Evolutionary conservation across 73 alveolate species (phyloP).

Genomic region (Tetrahymena thermophila): DNA sequence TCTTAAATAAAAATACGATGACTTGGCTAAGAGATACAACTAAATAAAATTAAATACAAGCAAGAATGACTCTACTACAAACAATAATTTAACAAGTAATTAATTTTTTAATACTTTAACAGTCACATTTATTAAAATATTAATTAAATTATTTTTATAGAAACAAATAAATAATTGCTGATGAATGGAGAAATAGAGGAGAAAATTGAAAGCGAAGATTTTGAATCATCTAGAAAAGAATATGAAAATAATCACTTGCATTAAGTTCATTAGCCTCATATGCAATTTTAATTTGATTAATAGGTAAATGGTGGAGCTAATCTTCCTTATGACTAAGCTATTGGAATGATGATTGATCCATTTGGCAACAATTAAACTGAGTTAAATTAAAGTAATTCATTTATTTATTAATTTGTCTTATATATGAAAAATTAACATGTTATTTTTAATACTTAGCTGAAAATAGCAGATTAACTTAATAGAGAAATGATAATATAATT

Average conservation of each 20-base stretch:
- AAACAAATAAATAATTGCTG: background rate
- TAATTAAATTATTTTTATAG: background rate
- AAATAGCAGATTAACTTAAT: background rate
- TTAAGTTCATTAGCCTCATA: background rate
- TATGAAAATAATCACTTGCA: background rate
- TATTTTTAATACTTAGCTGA: background rate
- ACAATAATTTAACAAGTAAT: background rate
- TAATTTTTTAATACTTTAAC: background rate
- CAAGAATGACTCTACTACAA: background rate
- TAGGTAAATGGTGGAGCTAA: background rate
- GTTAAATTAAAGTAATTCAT: background rate
- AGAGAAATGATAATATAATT: background rate
- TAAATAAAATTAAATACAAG: background rate
- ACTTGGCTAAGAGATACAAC: background rate
- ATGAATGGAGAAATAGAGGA: background rate
- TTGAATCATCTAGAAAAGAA: background rate
- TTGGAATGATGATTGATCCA: background rate
- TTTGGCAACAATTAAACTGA: background rate
- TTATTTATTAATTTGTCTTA: background rate
- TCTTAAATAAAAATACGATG: background rate
- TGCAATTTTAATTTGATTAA: background rate
- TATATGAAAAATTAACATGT: background rate
- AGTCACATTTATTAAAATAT: too few relatives aligned
- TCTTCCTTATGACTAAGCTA: background rate
- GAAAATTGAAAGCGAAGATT: background rate